Evolutionary conservation across 1,284 basidiomycete species (phyloP).

Genomic region (Clitocybe nebularis): DNA sequence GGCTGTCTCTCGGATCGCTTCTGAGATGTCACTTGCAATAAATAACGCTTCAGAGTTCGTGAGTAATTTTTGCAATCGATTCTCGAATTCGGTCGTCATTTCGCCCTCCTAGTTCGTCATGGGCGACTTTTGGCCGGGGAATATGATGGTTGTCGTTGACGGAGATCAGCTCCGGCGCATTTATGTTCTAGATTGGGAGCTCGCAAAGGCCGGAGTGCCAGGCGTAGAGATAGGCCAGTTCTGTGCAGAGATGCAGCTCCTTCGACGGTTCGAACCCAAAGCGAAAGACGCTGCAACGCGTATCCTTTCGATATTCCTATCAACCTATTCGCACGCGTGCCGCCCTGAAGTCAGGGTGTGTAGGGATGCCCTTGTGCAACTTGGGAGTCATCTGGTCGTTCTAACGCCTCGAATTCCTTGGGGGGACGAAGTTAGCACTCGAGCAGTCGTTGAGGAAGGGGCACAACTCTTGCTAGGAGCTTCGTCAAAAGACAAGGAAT

Average conservation of each 20-base stretch:
- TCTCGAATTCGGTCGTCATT: background rate
- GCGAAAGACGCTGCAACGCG: constrained; percentile 24
- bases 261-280: constrained; percentile 37
- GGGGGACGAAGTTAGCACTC: constrained; percentile 35
- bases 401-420: constrained; percentile 40
- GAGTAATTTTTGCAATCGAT: constrained; percentile 8
- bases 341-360: constrained; percentile 14
- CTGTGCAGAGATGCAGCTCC: constrained; percentile 45
- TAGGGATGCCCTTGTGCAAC: constrained; percentile 32
- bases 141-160: constrained; percentile 38
- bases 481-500: constrained; percentile 23
- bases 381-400: constrained; percentile 44
- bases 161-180: constrained; percentile 27
- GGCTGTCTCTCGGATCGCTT: constrained; percentile 29
- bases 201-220: constrained; percentile 43
- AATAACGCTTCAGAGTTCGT: constrained; percentile 27
- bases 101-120: constrained; percentile 26
- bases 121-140: constrained; percentile 64
- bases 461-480: constrained; percentile 35
- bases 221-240: constrained; percentile 55
- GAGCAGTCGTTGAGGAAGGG: constrained; percentile 40
- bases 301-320: constrained; percentile 35
- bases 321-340: constrained; percentile 29
- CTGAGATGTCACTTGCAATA: constrained; percentile 29
- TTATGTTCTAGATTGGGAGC: constrained; percentile 54